phyloP scores from a whole-genome alignment of 139 green algal genomes.

The Pleodorina starrii region DNA sequence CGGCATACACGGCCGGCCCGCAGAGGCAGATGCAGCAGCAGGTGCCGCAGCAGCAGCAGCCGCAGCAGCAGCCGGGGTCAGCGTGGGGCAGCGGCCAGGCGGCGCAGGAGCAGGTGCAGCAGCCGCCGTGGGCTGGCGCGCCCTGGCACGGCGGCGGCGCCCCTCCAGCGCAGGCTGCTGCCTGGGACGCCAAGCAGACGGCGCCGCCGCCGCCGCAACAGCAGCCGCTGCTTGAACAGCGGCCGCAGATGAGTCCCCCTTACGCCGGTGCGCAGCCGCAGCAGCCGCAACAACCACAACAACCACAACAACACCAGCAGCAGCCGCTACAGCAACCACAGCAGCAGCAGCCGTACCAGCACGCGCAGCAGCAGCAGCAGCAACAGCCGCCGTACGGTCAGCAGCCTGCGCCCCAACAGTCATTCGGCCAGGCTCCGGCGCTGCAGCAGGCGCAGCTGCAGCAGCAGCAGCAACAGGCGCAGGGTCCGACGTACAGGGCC shows the following conservation, averaged over 20 bases:
- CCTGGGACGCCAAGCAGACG: neutral
- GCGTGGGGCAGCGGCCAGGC: neutral
- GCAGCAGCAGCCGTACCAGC: conserved; percentile 3
- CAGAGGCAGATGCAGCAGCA: neutral
- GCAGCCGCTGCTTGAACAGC: neutral
- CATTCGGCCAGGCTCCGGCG: neutral
- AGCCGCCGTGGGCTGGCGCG: neutral
- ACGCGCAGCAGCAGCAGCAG: neutral
- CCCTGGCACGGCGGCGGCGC: neutral
- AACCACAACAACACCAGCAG: neutral
- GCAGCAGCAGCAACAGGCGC: neutral
- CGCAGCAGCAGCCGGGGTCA: neutral
- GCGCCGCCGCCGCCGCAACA: neutral
- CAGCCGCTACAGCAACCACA: neutral
- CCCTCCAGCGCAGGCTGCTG: neutral
- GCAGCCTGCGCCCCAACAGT: neutral
- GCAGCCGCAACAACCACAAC: neutral
- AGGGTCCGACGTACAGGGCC: neutral
- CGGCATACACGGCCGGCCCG: neutral
- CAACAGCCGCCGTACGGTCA: neutral
- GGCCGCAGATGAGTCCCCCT: neutral
- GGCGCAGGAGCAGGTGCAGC: neutral
- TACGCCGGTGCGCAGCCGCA: neutral
- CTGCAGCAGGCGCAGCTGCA: neutral
- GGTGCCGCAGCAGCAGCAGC: neutral